Conservation (phyloP, 805 yeast species). For the Saccharomycopsis vini region DNA sequence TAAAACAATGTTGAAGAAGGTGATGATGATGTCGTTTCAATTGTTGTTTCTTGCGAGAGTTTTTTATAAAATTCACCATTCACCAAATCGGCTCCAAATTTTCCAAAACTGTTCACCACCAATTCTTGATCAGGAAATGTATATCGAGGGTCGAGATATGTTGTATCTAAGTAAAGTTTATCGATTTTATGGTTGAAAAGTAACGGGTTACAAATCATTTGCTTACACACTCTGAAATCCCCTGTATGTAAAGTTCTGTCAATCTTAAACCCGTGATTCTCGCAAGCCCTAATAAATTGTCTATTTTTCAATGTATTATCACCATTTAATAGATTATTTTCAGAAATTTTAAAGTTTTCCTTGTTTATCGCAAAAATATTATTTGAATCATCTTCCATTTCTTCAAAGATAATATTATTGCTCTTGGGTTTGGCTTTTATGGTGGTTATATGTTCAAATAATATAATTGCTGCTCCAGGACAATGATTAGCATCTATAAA, state of each 20-base stretch:
- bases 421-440: background rate
- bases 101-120: slow-evolving; percentile 54
- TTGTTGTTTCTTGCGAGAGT: slow-evolving; percentile 10
- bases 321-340: background rate
- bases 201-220: slow-evolving; percentile 35
- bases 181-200: slow-evolving; percentile 33
- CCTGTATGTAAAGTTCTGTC: slow-evolving; percentile 71
- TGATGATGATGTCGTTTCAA: too few species aligned
- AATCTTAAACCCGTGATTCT: slow-evolving; percentile 23
- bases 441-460: slow-evolving; percentile 34
- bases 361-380: background rate
- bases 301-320: slow-evolving; percentile 2
- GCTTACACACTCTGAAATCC: slow-evolving; percentile 68
- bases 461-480: slow-evolving; percentile 84
- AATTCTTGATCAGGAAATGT: slow-evolving; percentile 69
- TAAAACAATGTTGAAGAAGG: slow-evolving; percentile 6
- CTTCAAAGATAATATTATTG: background rate
- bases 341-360: background rate
- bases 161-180: slow-evolving; percentile 77
- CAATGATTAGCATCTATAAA: slow-evolving; percentile 88
- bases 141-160: slow-evolving; percentile 69
- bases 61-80: slow-evolving; percentile 19
- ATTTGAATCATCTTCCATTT: background rate
- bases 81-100: slow-evolving; percentile 33
- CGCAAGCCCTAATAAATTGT: slow-evolving; percentile 7